Percentiles rank a stretch among this genome's conserved stretches.
These are phyloP conservation scores for Combretum micranthum DNA, from an alignment of 345 rosid species.

Conservation along the genomic window DNA sequence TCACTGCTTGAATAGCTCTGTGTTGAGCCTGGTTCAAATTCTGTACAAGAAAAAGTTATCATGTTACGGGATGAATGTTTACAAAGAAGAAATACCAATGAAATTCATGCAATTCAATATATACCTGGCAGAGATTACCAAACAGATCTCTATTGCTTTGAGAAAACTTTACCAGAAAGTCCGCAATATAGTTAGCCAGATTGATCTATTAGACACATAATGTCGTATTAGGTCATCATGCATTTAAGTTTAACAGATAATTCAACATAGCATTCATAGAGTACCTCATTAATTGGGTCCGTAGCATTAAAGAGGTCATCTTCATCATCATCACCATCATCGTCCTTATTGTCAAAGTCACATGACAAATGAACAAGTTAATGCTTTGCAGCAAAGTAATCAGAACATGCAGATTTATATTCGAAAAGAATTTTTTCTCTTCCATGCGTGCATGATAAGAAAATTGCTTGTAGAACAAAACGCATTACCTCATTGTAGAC, in stretches of 20 bases:
- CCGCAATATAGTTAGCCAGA: conserved; percentile 58
- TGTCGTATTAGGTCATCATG: background rate
- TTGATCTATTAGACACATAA: conserved; percentile 46
- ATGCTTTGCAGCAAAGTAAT: background rate
- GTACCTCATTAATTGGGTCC: conserved; percentile 81
- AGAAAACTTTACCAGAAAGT: conserved; percentile 51
- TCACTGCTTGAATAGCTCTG: conserved; percentile 37
- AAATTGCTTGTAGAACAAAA: no score
- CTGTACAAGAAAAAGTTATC: conserved; percentile 19
- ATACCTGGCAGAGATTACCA: conserved; percentile 66
- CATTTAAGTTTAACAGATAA: background rate
- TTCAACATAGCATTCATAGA: background rate
- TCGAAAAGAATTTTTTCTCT: background rate
- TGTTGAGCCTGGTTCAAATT: conserved; percentile 43
- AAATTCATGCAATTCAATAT: conserved; percentile 7
- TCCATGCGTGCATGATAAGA: no score
- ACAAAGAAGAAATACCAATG: background rate
- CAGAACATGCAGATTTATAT: background rate
- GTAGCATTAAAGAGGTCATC: conserved; percentile 35
- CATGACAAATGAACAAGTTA: conserved; percentile 2
- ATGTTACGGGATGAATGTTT: background rate
- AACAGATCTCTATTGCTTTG: conserved; percentile 43
- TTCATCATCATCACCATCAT: conserved; percentile 55
- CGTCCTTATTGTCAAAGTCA: conserved; percentile 21
- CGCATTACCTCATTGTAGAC: conserved; percentile 44